phyloP scores from a whole-genome alignment of 106 monocot genomes.

The Platanthera zijinensis region DNA sequence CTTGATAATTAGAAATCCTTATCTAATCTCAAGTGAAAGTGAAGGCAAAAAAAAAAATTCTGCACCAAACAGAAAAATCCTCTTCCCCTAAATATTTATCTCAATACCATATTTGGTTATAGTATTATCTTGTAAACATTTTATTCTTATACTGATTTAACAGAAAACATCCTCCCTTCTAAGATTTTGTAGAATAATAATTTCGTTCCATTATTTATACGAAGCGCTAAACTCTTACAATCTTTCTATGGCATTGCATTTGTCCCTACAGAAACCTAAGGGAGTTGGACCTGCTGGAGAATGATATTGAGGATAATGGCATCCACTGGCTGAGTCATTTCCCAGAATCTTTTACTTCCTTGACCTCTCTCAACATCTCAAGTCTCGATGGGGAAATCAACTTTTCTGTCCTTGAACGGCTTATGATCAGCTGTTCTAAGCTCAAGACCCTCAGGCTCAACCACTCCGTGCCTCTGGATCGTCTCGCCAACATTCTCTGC shows the following conservation, averaged over 20 bases:
- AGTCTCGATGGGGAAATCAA: constrained; percentile 76
- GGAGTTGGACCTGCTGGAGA: constrained; percentile 72
- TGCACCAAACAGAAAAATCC: too few relatives aligned
- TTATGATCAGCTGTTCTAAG: constrained; percentile 52
- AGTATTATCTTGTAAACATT: too few relatives aligned
- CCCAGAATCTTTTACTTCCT: constrained; percentile 56
- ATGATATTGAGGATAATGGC: constrained; percentile 53
- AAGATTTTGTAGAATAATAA: not conserved
- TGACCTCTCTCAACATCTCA: constrained; percentile 63
- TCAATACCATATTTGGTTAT: too few relatives aligned
- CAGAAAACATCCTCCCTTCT: not conserved
- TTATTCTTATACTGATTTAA: too few relatives aligned
- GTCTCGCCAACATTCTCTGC: constrained; percentile 40
- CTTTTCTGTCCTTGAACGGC: constrained; percentile 42
- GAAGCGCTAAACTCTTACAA: not conserved
- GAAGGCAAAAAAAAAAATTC: too few relatives aligned
- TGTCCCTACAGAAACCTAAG: constrained; percentile 38
- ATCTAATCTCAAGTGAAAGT: too few relatives aligned
- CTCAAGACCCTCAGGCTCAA: constrained; percentile 62
- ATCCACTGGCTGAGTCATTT: constrained; percentile 66
- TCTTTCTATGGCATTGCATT: not conserved
- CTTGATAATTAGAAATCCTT: too few relatives aligned
- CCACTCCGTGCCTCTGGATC: constrained; percentile 55
- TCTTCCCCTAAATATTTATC: too few relatives aligned
- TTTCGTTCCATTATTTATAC: not conserved